These are phyloP conservation scores for Chionographis japonica DNA, from an alignment of 106 monocot genomes.

Conservation along the genomic window DNA sequence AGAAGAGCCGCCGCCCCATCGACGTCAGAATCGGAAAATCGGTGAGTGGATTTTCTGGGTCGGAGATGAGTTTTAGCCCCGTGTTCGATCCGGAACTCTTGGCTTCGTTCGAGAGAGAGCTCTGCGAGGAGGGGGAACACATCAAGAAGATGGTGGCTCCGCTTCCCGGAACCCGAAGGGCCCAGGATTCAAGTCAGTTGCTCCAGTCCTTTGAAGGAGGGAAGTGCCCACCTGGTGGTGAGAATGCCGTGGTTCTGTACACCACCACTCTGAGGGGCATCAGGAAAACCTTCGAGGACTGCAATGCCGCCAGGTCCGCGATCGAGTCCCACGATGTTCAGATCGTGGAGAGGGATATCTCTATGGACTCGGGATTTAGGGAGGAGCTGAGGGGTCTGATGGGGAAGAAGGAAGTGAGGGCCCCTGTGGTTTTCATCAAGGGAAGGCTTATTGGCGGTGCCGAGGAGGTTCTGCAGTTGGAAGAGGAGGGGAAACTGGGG, in stretches of 20 bases:
- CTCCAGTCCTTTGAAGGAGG: conserved; percentile 38
- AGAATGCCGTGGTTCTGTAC: conserved; percentile 57
- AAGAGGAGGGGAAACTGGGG: conserved; percentile 70
- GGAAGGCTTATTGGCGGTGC: conserved; percentile 68
- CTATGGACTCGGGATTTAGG: conserved; percentile 84
- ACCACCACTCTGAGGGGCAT: conserved; percentile 83
- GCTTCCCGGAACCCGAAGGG: conserved; percentile 14
- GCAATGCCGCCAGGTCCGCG: conserved; percentile 55
- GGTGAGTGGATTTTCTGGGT: conserved; percentile 11
- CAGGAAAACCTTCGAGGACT: conserved; percentile 85
- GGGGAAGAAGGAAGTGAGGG: conserved; percentile 43
- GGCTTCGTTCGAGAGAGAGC: conserved; percentile 61
- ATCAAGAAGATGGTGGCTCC: conserved; percentile 45
- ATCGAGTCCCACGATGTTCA: conserved; percentile 54
- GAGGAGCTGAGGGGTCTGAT: conserved; percentile 73
- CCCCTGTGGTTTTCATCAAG: conserved; percentile 66
- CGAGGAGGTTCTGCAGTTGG: conserved; percentile 57
- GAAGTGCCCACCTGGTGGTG: conserved; percentile 71
- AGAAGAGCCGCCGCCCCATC: neutral
- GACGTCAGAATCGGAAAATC: conserved; percentile 5
- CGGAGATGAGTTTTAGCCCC: conserved; percentile 48
- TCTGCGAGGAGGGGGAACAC: conserved; percentile 41
- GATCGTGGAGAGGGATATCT: conserved; percentile 74
- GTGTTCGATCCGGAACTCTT: conserved; percentile 86
- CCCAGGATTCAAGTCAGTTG: neutral